Percentiles rank a stretch among this genome's conserved stretches.
These are phyloP conservation scores for Chlorophyllum brunneum DNA, from an alignment of 768 basidiomycete genomes.

Conservation along the genomic window DNA sequence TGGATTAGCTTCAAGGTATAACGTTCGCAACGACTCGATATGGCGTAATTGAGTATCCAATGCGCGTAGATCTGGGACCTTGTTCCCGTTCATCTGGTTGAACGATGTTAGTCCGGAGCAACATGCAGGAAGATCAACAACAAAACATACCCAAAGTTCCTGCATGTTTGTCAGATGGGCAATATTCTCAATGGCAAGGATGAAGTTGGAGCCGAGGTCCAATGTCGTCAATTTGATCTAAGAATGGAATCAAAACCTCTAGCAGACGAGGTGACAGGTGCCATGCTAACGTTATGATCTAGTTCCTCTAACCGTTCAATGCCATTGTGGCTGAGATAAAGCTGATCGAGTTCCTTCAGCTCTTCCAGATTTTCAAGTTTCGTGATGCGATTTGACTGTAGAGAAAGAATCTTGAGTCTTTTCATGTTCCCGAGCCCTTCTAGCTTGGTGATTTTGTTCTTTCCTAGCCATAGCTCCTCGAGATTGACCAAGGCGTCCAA, in stretches of 20 bases:
- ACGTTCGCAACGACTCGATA: conserved; percentile 66
- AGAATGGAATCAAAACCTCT: background rate
- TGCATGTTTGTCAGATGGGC: conserved; percentile 75
- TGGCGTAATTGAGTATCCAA: conserved; percentile 65
- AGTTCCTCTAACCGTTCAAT: conserved; percentile 80
- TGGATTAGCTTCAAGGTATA: conserved; percentile 96
- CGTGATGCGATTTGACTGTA: conserved; percentile 93
- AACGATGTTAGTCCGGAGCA: conserved; percentile 5
- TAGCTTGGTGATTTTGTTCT: conserved; percentile 91
- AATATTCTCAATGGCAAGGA: conserved; percentile 75
- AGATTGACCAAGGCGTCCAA: conserved; percentile 76
- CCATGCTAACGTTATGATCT: conserved; percentile 66
- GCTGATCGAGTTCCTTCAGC: conserved; percentile 73
- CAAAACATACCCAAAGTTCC: conserved; percentile 82
- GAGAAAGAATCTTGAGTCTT: conserved; percentile 77
- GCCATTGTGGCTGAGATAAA: conserved; percentile 95
- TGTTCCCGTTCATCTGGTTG: conserved; percentile 79
- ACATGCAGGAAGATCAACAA: background rate
- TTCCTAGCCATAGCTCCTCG: conserved; percentile 95
- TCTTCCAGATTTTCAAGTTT: conserved; percentile 79
- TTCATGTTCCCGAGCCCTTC: conserved; percentile 72
- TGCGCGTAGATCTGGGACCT: conserved; percentile 64
- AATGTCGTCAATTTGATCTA: conserved; percentile 74
- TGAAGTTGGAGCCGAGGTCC: conserved; percentile 84
- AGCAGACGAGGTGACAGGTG: background rate